Percentiles rank a stretch among this genome's conserved stretches.
Conservation (phyloP, 2,329 filamentous ascomycete genomes). For the Botrytis fragariae region DNA sequence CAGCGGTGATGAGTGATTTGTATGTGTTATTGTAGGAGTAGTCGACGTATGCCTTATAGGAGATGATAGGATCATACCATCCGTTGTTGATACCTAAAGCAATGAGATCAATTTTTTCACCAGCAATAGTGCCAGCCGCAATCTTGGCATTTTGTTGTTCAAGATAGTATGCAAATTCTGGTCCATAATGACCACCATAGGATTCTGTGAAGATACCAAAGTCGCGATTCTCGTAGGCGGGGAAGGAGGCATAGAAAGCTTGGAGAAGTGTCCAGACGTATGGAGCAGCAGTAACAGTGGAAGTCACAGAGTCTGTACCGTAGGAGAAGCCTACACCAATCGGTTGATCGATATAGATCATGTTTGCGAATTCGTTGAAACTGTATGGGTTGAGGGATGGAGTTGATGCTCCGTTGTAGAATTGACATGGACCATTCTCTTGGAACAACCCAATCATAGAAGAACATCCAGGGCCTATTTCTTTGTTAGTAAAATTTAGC, state of each 20-base stretch:
- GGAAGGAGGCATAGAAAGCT: conserved; percentile 62
- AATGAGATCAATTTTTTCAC: conserved; percentile 38
- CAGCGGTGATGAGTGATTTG: conserved; percentile 41
- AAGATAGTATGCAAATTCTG: conserved; percentile 55
- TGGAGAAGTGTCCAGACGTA: conserved; percentile 58
- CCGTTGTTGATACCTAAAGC: conserved; percentile 41
- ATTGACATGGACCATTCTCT: conserved; percentile 45
- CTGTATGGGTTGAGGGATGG: conserved; percentile 44
- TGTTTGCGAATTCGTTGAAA: conserved; percentile 42
- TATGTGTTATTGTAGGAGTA: conserved; percentile 40
- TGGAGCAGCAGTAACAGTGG: conserved; percentile 47
- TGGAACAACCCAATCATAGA: conserved; percentile 62
- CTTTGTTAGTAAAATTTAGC: neutral
- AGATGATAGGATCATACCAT: conserved; percentile 54
- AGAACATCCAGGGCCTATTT: conserved; percentile 43
- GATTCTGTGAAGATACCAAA: conserved; percentile 52
- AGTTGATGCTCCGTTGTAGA: conserved; percentile 42
- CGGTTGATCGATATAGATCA: conserved; percentile 44
- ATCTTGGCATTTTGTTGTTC: conserved; percentile 56
- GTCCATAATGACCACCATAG: conserved; percentile 59
- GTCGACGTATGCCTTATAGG: conserved; percentile 43
- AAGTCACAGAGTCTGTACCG: conserved; percentile 43
- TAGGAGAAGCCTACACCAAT: conserved; percentile 46
- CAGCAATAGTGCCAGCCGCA: conserved; percentile 40
- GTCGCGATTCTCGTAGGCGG: conserved; percentile 58